Conservation (phyloP, 2,329 filamentous ascomycete species). For the Cryphonectria parasitica region DNA sequence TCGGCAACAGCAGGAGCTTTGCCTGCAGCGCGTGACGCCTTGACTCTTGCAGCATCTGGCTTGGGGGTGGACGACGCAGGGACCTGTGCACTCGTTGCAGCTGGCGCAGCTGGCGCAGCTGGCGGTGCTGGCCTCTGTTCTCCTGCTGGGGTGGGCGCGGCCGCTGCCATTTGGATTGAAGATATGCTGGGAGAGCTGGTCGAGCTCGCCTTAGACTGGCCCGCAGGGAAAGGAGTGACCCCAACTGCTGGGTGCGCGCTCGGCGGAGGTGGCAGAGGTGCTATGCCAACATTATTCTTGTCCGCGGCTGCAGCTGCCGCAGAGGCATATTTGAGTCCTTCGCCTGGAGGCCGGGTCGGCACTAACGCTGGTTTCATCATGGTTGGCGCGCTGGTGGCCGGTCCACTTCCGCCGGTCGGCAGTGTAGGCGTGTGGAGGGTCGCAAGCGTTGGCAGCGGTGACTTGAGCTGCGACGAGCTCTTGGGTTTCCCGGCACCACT, state of each 20-base stretch:
- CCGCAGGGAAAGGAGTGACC: conserved; percentile 50
- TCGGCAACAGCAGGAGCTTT: conserved; percentile 51
- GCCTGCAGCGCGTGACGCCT: conserved; percentile 46
- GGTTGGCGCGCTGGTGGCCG: conserved; percentile 47
- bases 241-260: conserved; percentile 52
- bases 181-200: conserved; percentile 57
- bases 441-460: conserved; percentile 87
- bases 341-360: conserved; percentile 82
- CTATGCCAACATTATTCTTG: conserved; percentile 86
- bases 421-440: conserved; percentile 77
- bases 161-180: conserved; percentile 50
- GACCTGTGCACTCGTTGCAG: conserved; percentile 35
- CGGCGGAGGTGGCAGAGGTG: conserved; percentile 89
- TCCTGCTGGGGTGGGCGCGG: conserved; percentile 40
- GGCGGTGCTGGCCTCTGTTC: conserved; percentile 40
- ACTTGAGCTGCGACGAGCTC: conserved; percentile 90
- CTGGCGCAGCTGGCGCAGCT: conserved; percentile 36
- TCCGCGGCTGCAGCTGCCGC: conserved; percentile 93
- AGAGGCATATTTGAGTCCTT: conserved; percentile 95
- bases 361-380: conserved; percentile 93
- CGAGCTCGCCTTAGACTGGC: conserved; percentile 59
- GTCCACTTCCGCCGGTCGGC: conserved; percentile 62
- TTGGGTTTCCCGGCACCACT: conserved; percentile 61
- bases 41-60: conserved; percentile 38
- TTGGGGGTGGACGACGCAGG: conserved; percentile 38